These are phyloP conservation scores for Monoraphidium neglectum DNA, from an alignment of 139 green algal species.

Conservation along the genomic window DNA sequence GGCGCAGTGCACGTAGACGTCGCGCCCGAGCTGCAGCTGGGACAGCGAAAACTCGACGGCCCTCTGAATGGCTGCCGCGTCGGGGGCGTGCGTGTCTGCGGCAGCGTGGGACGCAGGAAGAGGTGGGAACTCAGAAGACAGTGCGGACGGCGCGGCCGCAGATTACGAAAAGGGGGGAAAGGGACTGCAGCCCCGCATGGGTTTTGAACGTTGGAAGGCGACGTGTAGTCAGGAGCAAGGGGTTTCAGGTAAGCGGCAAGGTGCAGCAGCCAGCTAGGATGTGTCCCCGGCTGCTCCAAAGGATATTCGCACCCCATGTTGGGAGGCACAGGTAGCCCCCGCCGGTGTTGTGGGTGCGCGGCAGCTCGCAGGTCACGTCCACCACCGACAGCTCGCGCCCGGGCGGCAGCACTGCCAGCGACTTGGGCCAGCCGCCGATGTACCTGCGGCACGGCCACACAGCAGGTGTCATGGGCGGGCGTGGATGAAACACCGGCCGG, in stretches of 20 bases:
- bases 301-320: slow-evolving; percentile 58
- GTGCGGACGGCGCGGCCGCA: neutral
- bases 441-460: slow-evolving; percentile 16
- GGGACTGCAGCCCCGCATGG: no score
- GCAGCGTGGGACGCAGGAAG: neutral
- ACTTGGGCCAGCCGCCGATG: slow-evolving; percentile 37
- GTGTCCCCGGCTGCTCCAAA: neutral
- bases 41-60: slow-evolving; percentile 53
- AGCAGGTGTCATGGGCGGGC: neutral
- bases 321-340: slow-evolving; percentile 53
- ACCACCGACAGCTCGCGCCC: slow-evolving; percentile 48
- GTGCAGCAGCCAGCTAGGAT: neutral
- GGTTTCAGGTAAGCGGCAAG: neutral
- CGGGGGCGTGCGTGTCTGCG: slow-evolving; percentile 19
- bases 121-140: neutral
- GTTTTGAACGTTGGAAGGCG: neutral
- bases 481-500: neutral
- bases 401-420: slow-evolving; percentile 42
- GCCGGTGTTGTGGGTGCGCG: slow-evolving; percentile 33
- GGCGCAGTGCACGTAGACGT: slow-evolving; percentile 68
- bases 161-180: neutral
- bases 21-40: slow-evolving; percentile 31
- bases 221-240: neutral
- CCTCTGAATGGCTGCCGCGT: slow-evolving; percentile 47
- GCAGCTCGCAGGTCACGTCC: slow-evolving; percentile 75